Conservation (phyloP, 2,329 filamentous ascomycete species). For the Paecilomyces sp. region DNA sequence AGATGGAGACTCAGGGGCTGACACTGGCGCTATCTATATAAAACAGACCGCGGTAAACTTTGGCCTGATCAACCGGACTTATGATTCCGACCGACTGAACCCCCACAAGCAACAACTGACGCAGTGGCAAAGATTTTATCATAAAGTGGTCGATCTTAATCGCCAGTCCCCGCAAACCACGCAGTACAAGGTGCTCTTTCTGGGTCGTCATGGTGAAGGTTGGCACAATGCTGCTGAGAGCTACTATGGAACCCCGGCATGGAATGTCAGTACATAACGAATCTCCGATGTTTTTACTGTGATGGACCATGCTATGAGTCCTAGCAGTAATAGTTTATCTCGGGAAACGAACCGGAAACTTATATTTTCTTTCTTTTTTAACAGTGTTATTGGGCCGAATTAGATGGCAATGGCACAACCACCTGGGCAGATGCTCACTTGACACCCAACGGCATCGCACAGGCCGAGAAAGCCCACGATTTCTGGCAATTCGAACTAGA, state of each 20-base stretch:
- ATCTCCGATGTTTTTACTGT: not conserved
- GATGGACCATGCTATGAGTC: too few species aligned
- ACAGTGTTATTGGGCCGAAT: conserved; percentile 52
- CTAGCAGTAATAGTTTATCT: too few species aligned
- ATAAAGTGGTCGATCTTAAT: conserved; percentile 44
- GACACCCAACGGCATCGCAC: conserved; percentile 42
- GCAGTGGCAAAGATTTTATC: conserved; percentile 51
- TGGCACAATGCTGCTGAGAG: conserved; percentile 54
- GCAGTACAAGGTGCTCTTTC: conserved; percentile 50
- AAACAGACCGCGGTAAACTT: conserved; percentile 35
- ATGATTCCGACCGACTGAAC: conserved; percentile 30
- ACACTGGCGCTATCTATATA: not conserved
- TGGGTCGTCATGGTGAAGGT: conserved; percentile 55
- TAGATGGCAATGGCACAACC: conserved; percentile 47
- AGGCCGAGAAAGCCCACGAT: conserved; percentile 40
- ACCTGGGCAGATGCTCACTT: conserved; percentile 53
- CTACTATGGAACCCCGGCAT: conserved; percentile 52
- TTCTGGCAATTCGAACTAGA: conserved; percentile 45
- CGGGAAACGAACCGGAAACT: too few species aligned
- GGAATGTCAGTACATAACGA: conserved; percentile 39
- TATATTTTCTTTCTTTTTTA: not conserved
- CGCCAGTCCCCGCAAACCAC: conserved; percentile 29
- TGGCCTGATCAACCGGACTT: conserved; percentile 43
- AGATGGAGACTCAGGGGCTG: not conserved
- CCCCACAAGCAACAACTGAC: conserved; percentile 27